phyloP scores from a whole-genome alignment of 805 yeast genomes.

The Lachancea thermotolerans region DNA sequence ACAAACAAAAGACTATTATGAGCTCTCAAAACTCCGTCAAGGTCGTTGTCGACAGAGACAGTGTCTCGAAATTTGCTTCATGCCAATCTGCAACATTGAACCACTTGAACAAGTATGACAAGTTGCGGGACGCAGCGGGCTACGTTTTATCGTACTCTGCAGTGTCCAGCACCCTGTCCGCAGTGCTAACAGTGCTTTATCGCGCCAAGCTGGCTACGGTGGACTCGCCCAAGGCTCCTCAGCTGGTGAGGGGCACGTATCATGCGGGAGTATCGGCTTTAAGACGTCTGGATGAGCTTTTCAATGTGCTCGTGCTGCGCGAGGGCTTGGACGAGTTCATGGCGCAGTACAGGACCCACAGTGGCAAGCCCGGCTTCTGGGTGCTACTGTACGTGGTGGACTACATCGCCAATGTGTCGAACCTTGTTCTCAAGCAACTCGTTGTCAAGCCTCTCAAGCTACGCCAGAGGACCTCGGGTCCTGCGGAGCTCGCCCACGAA shows the following conservation, averaged over 20 bases:
- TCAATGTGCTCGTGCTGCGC: constrained; percentile 24
- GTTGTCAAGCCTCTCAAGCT: constrained; percentile 26
- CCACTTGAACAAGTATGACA: constrained; percentile 20
- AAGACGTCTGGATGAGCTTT: constrained; percentile 19
- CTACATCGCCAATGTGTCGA: constrained; percentile 28
- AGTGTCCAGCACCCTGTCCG: constrained; percentile 15
- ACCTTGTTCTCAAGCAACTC: constrained; percentile 23
- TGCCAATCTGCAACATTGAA: constrained; percentile 21
- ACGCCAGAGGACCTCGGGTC: constrained; percentile 1
- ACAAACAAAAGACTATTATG: too few species aligned
- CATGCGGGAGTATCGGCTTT: constrained; percentile 9
- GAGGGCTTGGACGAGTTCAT: constrained; percentile 27
- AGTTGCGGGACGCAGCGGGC: constrained; percentile 12
- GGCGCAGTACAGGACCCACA: constrained; percentile 14
- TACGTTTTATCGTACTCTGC: constrained; percentile 15
- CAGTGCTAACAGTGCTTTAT: constrained; percentile 10
- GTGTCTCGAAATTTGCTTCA: constrained; percentile 21
- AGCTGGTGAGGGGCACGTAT: constrained; percentile 14
- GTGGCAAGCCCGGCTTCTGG: constrained; percentile 25
- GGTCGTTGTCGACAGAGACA: constrained; percentile 21
- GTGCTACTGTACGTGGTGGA: constrained; percentile 24
- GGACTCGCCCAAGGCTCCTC: constrained; percentile 19
- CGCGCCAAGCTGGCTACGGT: constrained; percentile 11
- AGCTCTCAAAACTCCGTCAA: constrained; percentile 8
- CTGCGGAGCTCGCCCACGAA: constrained; percentile 8